Base-by-base conservation (phyloP, 2,329 filamentous ascomycete genomes). In the Colletotrichum falcatum region DNA sequence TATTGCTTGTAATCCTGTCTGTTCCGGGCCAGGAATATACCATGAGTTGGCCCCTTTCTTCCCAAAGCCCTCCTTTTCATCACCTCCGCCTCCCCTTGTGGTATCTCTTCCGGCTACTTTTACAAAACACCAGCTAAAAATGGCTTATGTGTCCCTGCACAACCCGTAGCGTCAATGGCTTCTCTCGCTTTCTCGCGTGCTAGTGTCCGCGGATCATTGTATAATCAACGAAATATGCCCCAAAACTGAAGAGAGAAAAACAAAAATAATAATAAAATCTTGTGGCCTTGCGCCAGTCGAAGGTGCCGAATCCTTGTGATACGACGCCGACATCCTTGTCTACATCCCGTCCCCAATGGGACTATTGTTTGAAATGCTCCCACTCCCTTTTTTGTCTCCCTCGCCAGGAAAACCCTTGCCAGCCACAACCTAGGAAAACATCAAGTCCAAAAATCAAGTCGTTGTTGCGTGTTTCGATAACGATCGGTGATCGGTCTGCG, bases 61-160 rank as follows among this genome's bases (percentile, higher is more conserved):
- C 42, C 16, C 39, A 7, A 18, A 16, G 42, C 9, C 20, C 7
- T 16, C 42, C 20, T 46, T 46, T 46, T 46, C n/a, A 9, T n/a
- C 11, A 9, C 42, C 54, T 26, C 42, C 28, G 28, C 42, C 37
- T 20, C 30, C 61, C 44, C n/a, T 46, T 5, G 33, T 61, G 59
- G 33, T 51, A 49, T 61, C n/a, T 51, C 33, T 33, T 30, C 44
- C n/a, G 42, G 64, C 67, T 67, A 67, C 33, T 70, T n/a, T 39
- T 67, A 70, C 67, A 67, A 55, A 42, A 44, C 3, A 54, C 51
- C 58, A 54, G 63, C 67, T 62, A 33, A 67, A 67, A 51, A 67
- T 56, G 61, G 56, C n/a, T 58, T 30, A 26, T 61, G 54, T 60
- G 46, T 44, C 62, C 55, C 54, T 23, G 20, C 23, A n/a, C 54